phyloP scores from a whole-genome alignment of 2,329 filamentous ascomycete genomes.

The Trichocomaceae sp. region DNA sequence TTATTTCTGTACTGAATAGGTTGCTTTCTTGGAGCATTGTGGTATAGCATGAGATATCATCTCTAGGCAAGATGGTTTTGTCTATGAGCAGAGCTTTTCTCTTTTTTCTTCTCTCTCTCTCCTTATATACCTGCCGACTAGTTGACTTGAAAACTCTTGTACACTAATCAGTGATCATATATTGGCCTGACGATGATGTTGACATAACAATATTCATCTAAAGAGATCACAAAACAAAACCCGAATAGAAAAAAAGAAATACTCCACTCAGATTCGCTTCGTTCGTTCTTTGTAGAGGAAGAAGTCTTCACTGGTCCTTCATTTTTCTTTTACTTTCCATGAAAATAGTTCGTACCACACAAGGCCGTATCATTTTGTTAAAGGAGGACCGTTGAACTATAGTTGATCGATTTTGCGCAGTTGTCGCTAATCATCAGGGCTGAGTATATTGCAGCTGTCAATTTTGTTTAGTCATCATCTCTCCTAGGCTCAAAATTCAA shows the following conservation, averaged over 20 bases:
- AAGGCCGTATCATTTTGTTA: background rate
- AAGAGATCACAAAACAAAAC: background rate
- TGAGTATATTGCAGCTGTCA: slow-evolving; percentile 10
- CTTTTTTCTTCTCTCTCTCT: background rate
- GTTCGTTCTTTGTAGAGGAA: slow-evolving; percentile 7
- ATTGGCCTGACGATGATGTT: slow-evolving; percentile 6
- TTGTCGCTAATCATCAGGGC: background rate
- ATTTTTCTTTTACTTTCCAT: background rate
- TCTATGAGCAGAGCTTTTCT: slow-evolving; percentile 7
- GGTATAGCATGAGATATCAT: slow-evolving; percentile 13
- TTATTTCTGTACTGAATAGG: slow-evolving; percentile 6
- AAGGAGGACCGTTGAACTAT: background rate
- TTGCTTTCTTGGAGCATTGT: background rate
- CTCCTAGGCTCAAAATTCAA: slow-evolving; percentile 63
- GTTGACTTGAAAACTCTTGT: slow-evolving; percentile 1
- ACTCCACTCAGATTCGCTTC: slow-evolving; percentile 9
- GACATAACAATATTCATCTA: slow-evolving; percentile 1
- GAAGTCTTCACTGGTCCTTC: slow-evolving; percentile 2
- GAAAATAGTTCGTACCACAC: background rate
- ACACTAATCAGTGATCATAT: slow-evolving; percentile 10
- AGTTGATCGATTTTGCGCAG: background rate
- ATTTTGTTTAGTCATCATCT: slow-evolving; percentile 48
- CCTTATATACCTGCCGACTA: background rate
- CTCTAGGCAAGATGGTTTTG: slow-evolving; percentile 6
- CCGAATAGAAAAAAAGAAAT: slow-evolving; percentile 9